Percentiles rank a stretch among this genome's conserved stretches.
These are phyloP conservation scores for Boletus barrowsii DNA, from an alignment of 768 basidiomycete genomes.

Conservation along the genomic window DNA sequence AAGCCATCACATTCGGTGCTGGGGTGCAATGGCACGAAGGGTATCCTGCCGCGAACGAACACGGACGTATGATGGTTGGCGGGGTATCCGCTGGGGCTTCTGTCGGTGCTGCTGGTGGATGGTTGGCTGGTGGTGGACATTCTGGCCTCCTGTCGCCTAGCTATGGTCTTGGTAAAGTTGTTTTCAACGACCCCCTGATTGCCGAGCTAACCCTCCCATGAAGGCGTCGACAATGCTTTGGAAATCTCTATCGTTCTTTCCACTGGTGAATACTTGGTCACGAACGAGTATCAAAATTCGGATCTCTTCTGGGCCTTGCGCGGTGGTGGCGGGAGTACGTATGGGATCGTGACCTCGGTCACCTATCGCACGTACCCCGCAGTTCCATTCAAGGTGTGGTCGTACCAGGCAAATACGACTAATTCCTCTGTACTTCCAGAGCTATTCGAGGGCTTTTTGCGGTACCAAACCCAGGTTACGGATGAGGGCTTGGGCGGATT, in stretches of 20 bases:
- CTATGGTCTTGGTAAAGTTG: constrained; percentile 40
- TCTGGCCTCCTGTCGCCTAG: constrained; percentile 35
- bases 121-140: constrained; percentile 51
- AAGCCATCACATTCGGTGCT: constrained; percentile 35
- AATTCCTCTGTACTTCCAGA: constrained; percentile 29
- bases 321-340: constrained; percentile 51
- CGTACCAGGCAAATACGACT: constrained; percentile 32
- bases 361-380: constrained; percentile 44
- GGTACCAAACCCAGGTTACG: constrained; percentile 25
- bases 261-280: constrained; percentile 36
- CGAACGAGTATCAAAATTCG: constrained; percentile 39
- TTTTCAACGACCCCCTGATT: neutral
- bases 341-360: constrained; percentile 45
- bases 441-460: constrained; percentile 35
- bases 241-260: constrained; percentile 44
- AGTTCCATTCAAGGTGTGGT: constrained; percentile 32
- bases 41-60: constrained; percentile 38
- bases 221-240: constrained; percentile 50
- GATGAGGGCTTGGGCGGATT: constrained; percentile 47
- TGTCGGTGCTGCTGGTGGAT: constrained; percentile 50
- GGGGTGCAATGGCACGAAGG: constrained; percentile 50
- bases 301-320: constrained; percentile 57
- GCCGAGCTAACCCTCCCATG: neutral
- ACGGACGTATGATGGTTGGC: constrained; percentile 44
- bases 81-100: constrained; percentile 38